These are phyloP conservation scores for Talaromyces islandicus DNA, from an alignment of 2,329 filamentous ascomycete species.

Conservation along the genomic window DNA sequence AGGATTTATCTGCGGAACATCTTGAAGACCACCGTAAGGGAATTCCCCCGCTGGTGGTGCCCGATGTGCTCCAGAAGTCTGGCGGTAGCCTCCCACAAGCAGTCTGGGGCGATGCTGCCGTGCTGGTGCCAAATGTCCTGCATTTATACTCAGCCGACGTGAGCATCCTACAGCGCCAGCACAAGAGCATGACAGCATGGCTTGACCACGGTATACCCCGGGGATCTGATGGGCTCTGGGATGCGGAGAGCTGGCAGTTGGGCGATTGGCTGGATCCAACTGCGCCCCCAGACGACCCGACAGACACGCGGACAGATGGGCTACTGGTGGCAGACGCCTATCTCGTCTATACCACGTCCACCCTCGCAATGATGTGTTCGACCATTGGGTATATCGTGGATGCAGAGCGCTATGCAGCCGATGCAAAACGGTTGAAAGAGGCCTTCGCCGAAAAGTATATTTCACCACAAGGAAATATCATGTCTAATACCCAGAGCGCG, in stretches of 20 bases:
- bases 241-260: slow-evolving; percentile 27
- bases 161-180: slow-evolving; percentile 29
- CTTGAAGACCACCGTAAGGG: slow-evolving; percentile 12
- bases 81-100: slow-evolving; percentile 19
- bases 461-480: too few species aligned
- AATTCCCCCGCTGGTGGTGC: slow-evolving; percentile 28
- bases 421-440: too few species aligned
- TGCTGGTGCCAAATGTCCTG: slow-evolving; percentile 31
- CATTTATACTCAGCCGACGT: slow-evolving; percentile 29
- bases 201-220: slow-evolving; percentile 29
- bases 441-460: too few species aligned
- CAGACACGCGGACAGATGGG: slow-evolving; percentile 25
- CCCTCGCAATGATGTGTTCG: slow-evolving; percentile 23
- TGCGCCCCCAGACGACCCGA: slow-evolving; percentile 29
- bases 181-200: slow-evolving; percentile 30
- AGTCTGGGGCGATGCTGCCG: slow-evolving; percentile 35
- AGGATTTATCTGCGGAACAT: slow-evolving; percentile 40
- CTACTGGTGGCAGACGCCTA: slow-evolving; percentile 35
- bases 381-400: slow-evolving; percentile 11
- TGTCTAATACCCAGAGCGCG: too few species aligned
- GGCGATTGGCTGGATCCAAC: slow-evolving; percentile 39
- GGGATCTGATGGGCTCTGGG: slow-evolving; percentile 29
- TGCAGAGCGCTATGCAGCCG: slow-evolving; percentile 6
- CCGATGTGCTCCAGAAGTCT: slow-evolving; percentile 13
- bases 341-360: slow-evolving; percentile 27